Base-by-base conservation (phyloP, 83 land plant species). In the Picea abies region DNA sequence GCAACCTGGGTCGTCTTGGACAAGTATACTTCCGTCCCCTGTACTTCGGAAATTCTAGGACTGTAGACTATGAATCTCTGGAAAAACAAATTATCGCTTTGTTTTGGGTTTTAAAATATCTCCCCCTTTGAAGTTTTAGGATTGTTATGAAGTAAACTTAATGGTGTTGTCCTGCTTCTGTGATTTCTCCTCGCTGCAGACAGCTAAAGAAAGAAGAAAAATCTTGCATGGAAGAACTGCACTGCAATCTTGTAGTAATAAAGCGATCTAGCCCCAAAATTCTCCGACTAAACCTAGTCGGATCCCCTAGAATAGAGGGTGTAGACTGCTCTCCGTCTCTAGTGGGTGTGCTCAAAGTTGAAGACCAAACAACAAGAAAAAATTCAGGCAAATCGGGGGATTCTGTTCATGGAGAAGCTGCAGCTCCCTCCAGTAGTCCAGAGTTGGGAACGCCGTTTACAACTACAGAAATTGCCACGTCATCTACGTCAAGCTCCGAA, bases 1-100 rank as follows among this genome's bases (percentile, higher is more conserved):
- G 32, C 32, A 49, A 87, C 80, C 61, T 96, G 99, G 99, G 96
- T 96, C 79, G 93, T 96, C 15, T 80, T 96, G 66, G 99, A 96
- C 85, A 96, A 92, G 99, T 94, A 92, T 89, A 83, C 9, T 73
- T 20, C 4, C 14, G n/a, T 82, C 10, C 15, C 77, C 37, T 44
- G 26, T 35, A 16, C 14, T 73, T 19, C 39, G 25, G 61, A 19
- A 60, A 17, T 23, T 23, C 64, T 12, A 47, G 52, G 25, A 44
- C 25, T 20, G 37, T 49, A 56, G 56, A 78, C n/a, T 26, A 20
- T 56, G 8, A n/a, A 58, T 64, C 5, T 25, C 37, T 56, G 63
- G 12, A 12, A 10, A 23, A 78, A 25, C 68, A 25, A 26, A 3
- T 6, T 63, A 56, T 60, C 10, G 32, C 4, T 56, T 60, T 9